Base-by-base conservation (phyloP, 2,329 filamentous ascomycete genomes). In the Colletotrichum sp. region DNA sequence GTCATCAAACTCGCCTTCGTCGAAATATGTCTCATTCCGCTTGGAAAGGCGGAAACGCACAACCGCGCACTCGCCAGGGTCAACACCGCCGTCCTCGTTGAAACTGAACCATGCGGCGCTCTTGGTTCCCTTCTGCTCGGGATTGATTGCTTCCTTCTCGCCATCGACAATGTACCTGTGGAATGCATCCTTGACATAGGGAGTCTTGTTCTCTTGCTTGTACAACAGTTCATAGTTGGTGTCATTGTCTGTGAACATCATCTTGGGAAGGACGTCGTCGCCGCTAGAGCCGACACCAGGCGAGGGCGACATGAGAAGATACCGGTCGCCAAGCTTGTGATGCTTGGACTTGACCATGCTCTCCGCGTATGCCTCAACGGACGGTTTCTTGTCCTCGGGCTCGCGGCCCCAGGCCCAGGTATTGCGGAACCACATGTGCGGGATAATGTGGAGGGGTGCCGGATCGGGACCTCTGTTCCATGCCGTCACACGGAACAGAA, bases 361-460 rank as follows among this genome's bases (percentile, higher is more conserved):
- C 32, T 94, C 91, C 28, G 89, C 90, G 30, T 92, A 86, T 77
- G 92, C 89, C 67, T 89, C 87, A 76, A 98, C 94, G n/a, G 89
- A 92, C 0, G 96, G 97, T 85, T 97, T 98, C 83, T 93, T 92
- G 66, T 94, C 91, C 34, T 89, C 87, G 13, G 92, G 83, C 81
- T 98, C 95, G 77, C 94, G 91, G 26, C 96, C 96, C 96, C 96
- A 98, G 52, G 94, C 92, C 97, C 97, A 98, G 4, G 96, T 98
- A 84, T 98, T 98, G 78, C 96, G 92, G 88, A 98, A 98, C 95
- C 96, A 98, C 68, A 98, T 92, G 76, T 98, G 97, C 10, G 96
- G 96, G 58, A 98, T 88, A 81, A 98, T 98, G 84, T 98, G 97
- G 70, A 98, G 87, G 26, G 96, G 96, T 16, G 97, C 96, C 16